Evolutionary conservation across 768 basidiomycete genomes (phyloP).

Genomic region (Auriscalpium orientale): DNA sequence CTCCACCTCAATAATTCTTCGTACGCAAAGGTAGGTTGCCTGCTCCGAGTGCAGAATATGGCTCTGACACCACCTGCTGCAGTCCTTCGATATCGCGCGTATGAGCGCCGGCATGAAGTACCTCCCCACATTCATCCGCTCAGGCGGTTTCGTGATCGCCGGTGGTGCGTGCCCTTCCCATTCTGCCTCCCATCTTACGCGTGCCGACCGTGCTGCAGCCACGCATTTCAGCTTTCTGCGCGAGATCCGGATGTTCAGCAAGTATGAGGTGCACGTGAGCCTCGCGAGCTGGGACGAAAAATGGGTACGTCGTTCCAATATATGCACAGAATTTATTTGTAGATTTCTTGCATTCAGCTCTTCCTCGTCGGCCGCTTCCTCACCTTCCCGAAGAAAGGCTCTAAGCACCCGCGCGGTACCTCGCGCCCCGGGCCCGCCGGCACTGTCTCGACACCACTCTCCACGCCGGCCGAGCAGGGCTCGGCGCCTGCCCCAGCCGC

Average conservation of each 20-base stretch:
- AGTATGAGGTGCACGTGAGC: constrained; percentile 52
- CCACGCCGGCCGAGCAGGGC: background rate
- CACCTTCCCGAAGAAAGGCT: constrained; percentile 36
- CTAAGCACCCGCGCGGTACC: constrained; percentile 19
- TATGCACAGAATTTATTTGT: too few species aligned
- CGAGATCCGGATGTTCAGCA: constrained; percentile 57
- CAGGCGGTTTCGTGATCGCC: constrained; percentile 56
- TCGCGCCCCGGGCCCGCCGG: constrained; percentile 18
- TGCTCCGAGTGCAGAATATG: background rate
- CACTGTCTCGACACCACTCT: background rate
- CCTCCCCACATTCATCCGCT: constrained; percentile 51
- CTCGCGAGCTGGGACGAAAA: constrained; percentile 68
- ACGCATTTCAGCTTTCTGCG: constrained; percentile 63
- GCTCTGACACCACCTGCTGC: background rate
- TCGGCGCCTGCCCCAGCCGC: background rate
- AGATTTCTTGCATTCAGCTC: constrained; percentile 41
- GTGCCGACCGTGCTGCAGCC: too few species aligned
- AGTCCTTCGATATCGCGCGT: constrained; percentile 31
- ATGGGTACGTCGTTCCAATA: constrained; percentile 70
- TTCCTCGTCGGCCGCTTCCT: constrained; percentile 60
- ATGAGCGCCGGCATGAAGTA: constrained; percentile 39
- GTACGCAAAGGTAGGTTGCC: constrained; percentile 51
- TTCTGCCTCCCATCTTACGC: too few species aligned
- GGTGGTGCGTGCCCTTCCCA: too few species aligned
- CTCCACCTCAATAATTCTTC: constrained; percentile 75